Evolutionary conservation across 169 alveolate species (phyloP), one percentile per base, ranked within the genome.

Genomic region (Cyclospora cayetanensis): DNA sequence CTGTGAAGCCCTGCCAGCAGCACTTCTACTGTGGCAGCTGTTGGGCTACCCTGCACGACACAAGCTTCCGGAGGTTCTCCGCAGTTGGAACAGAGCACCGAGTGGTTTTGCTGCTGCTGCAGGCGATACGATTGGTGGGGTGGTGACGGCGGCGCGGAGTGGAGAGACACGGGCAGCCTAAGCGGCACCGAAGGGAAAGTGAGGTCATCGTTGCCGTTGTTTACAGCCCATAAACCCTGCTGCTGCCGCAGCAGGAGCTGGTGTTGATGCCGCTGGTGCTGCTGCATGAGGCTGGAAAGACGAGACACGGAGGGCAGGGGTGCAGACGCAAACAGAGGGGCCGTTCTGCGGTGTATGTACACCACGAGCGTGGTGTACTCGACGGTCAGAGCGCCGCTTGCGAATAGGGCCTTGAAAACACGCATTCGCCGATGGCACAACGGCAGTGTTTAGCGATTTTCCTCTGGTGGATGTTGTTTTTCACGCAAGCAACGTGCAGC

Each of bases 71-170:
- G 0, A 0, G 34, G 12, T 53, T 70, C 27, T 25, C 83, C 83
- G 29, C 83, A 70, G 53, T 39, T 70, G 25, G 27, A 4, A 20
- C 83, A 70, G 34, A 27, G 55, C 46, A 31, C 12, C 53, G 4
- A 31, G 29, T 70, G 83, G 55, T 70, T 31, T 53, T 70, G 83
- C 83, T 70, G 83, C 83, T 70, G 83, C 83, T 70, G 83, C 55
- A n/a, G n/a, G n/a, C n/a, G n/a, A n/a, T n/a, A n/a, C n/a, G n/a
- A n/a, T n/a, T 39, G 53, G 34, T 15, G 7, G 72, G 15, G 72
- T 15, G 72, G 34, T 9, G 72, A 60, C 72, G 72, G 34, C 11
- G 72, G 72, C 35, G 72, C 72, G 15, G 72, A 12, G 27, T 12
- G 34, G 35, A 60, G 27, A 65, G 41, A 34, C 22, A 65, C 42